Evolutionary conservation across 2,329 filamentous ascomycete genomes (phyloP).

Genomic region (Fusarium citri): DNA sequence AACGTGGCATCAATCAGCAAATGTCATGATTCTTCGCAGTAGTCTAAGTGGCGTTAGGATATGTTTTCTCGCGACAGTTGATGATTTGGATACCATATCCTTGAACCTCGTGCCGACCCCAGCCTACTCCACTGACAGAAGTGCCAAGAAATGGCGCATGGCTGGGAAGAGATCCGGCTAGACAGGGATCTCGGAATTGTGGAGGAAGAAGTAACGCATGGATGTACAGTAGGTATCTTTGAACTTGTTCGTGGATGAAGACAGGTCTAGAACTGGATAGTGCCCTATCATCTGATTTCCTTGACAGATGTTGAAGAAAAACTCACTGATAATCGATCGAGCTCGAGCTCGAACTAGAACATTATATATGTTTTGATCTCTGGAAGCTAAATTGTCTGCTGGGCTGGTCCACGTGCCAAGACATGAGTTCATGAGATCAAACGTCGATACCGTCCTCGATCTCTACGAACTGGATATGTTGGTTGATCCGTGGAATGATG

Average conservation of each 20-base stretch:
- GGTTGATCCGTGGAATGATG: neutral
- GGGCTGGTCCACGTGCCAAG: constrained; percentile 14
- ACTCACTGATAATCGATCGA: neutral
- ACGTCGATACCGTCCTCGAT: neutral
- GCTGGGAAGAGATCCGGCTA: constrained; percentile 38
- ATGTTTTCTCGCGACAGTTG: constrained; percentile 5
- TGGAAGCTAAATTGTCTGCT: no score
- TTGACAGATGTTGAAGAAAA: neutral
- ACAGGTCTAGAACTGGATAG: neutral
- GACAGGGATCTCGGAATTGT: constrained; percentile 39
- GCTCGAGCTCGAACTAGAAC: neutral
- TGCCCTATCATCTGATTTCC: neutral
- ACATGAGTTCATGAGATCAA: constrained; percentile 6
- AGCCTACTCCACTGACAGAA: constrained; percentile 27
- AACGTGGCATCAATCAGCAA: constrained; percentile 4
- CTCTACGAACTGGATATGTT: neutral
- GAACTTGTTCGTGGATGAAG: neutral
- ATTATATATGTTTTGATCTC: neutral
- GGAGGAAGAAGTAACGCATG: constrained; percentile 20
- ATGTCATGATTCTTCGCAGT: neutral
- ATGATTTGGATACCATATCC: constrained; percentile 18
- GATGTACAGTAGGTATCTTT: constrained; percentile 1
- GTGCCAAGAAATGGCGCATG: constrained; percentile 44
- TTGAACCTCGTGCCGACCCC: constrained; percentile 29
- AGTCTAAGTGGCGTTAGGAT: neutral